phyloP scores from a whole-genome alignment of 1,139 yeast genomes.

The Dujonia santamariae region DNA sequence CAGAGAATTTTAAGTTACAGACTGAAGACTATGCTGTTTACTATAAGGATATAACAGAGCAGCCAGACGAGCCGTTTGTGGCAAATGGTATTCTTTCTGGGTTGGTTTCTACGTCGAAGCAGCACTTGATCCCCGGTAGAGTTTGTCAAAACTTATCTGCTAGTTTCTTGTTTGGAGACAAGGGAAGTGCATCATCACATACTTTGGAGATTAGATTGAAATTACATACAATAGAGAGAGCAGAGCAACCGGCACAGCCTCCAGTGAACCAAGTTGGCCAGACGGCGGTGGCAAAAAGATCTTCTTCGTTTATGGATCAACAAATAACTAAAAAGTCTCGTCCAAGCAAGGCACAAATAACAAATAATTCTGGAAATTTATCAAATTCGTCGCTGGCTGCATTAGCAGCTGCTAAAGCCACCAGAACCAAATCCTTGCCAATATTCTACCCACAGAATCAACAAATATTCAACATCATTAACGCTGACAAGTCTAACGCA shows the following conservation, averaged over 20 bases:
- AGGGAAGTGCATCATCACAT: slow-evolving; percentile 40
- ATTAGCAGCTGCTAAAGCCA: slow-evolving; percentile 46
- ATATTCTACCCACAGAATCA: slow-evolving; percentile 45
- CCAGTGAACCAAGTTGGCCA: slow-evolving; percentile 2
- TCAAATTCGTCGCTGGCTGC: slow-evolving; percentile 8
- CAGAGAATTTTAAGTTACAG: slow-evolving; percentile 52
- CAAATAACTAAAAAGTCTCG: slow-evolving; percentile 10
- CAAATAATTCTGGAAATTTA: background rate
- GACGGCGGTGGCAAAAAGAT: slow-evolving; percentile 9
- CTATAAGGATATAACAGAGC: slow-evolving; percentile 69
- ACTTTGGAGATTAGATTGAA: slow-evolving; percentile 66
- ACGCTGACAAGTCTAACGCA: slow-evolving; percentile 39
- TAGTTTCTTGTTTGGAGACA: slow-evolving; percentile 44
- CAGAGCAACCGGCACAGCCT: slow-evolving; percentile 33
- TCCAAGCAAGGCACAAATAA: slow-evolving; percentile 5
- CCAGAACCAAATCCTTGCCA: slow-evolving; percentile 65
- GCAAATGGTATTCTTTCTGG: slow-evolving; percentile 64
- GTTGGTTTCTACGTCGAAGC: slow-evolving; percentile 25
- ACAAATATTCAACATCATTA: slow-evolving; percentile 40
- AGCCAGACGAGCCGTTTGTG: slow-evolving; percentile 73
- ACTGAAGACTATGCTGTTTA: slow-evolving; percentile 64
- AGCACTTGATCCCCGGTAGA: slow-evolving; percentile 58
- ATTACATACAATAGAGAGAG: slow-evolving; percentile 43
- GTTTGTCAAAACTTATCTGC: slow-evolving; percentile 69
- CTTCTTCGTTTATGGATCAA: slow-evolving; percentile 3